Conservation (phyloP, 352 stramenopile genomes). For the Phytopythium kandeliae region DNA sequence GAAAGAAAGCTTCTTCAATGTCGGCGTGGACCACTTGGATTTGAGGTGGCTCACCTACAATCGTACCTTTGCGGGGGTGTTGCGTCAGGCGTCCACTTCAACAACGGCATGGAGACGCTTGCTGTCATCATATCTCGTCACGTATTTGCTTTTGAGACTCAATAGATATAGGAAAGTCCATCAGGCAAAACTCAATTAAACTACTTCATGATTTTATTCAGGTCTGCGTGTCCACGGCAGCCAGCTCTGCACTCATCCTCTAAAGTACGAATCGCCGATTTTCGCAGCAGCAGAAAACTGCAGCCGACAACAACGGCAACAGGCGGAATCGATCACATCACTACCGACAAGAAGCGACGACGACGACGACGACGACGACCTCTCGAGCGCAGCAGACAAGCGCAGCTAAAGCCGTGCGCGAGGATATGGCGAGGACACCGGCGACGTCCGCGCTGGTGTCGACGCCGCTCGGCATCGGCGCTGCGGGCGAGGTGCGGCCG, state of each 20-base stretch:
- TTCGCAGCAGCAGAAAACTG: neutral
- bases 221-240: neutral
- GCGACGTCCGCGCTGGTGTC: constrained; percentile 33
- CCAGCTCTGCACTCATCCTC: neutral
- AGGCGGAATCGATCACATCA: neutral
- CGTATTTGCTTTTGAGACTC: too few species aligned
- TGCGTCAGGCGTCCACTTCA: neutral
- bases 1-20: too few species aligned
- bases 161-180: too few species aligned
- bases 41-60: too few species aligned
- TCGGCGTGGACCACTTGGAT: too few species aligned
- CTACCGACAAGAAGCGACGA: too few species aligned
- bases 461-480: constrained; percentile 69
- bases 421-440: constrained; percentile 2
- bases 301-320: neutral
- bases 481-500: constrained; percentile 14
- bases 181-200: too few species aligned
- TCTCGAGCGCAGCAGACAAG: too few species aligned
- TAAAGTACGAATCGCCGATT: constrained; percentile 1
- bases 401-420: neutral
- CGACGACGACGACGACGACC: too few species aligned
- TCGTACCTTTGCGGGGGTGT: neutral
- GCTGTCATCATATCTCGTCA: too few species aligned
- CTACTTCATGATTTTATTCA: too few species aligned
- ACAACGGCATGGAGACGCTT: too few species aligned